Evolutionary conservation across 352 stramenopile genomes (phyloP), one percentile per base, ranked within the genome.

Genomic region (Phytophthora lateralis): DNA sequence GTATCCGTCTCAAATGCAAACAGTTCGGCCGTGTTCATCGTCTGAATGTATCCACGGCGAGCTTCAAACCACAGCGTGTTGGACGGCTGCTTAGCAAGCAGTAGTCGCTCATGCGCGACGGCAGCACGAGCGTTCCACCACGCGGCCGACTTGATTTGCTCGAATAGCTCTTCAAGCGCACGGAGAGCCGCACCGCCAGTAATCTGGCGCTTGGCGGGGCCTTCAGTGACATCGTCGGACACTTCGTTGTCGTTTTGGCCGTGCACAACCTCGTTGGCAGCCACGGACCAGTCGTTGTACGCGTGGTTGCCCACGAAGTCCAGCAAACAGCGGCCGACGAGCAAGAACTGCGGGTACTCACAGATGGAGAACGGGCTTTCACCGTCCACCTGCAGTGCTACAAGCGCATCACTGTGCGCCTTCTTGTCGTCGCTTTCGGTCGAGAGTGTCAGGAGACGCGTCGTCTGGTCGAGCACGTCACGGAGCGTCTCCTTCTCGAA

Each of bases 1-100:
- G 74, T 75, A 10, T 73, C 45, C 51, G 69, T 73, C 46, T 73
- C 69, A 58, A 60, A 48, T 9, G 50, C 46, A 46, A 88, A 90
- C 2, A 90, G 71, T 15, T 73, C 55, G 2, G 35, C 21, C 0
- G 45, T 60, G 12, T 68, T 70, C 17, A 89, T 47, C 18, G 73
- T 80, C 37, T 76, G 55, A n/a, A 80, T 60, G 47, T 88, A 91
- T 24, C 77, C 78, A 42, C 82, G 77, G 2, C 76, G 75, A 55
- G 73, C 76, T 66, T 94, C 85, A 57, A 80, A 88, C 85, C 85
- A 94, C 18, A 94, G 63, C 32, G 83, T 92, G 60, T 89, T 91
- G 7, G 77, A 89, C 21, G 80, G 71, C 46, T 79, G 71, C 30
- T 80, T 88, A 4, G 82, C 55, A 14, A 91, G 70, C 29, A 95